phyloP scores from a whole-genome alignment of 805 yeast species.

The Myxozyma melibiosi region DNA sequence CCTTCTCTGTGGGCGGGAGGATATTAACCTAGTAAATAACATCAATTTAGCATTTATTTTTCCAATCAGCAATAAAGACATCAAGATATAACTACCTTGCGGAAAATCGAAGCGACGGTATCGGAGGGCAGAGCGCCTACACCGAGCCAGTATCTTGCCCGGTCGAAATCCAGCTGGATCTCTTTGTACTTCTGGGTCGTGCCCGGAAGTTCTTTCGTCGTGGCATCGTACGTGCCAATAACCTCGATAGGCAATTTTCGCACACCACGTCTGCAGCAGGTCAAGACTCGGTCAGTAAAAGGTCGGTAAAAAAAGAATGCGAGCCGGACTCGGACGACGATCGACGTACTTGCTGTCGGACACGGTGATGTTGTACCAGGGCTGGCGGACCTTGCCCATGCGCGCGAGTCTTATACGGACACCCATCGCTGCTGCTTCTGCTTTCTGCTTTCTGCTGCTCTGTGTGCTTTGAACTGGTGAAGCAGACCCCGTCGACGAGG shows the following conservation, averaged over 20 bases:
- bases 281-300: background rate
- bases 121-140: slow-evolving; percentile 96
- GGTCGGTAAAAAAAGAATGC: background rate
- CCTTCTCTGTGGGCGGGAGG: no score
- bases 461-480: background rate
- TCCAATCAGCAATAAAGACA: no score
- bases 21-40: no score
- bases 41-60: no score
- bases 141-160: slow-evolving; percentile 95
- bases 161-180: slow-evolving; percentile 77
- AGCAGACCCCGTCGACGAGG: background rate
- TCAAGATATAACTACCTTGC: slow-evolving; percentile 49
- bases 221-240: slow-evolving; percentile 88
- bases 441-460: no score
- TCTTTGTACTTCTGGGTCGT: slow-evolving; percentile 65
- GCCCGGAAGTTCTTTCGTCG: slow-evolving; percentile 67
- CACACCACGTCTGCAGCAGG: slow-evolving; percentile 20
- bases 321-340: no score
- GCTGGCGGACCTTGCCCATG: slow-evolving; percentile 86
- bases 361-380: slow-evolving; percentile 90
- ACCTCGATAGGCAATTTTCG: slow-evolving; percentile 76
- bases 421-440: slow-evolving; percentile 23
- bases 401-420: slow-evolving; percentile 89
- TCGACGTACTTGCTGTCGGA: slow-evolving; percentile 58
- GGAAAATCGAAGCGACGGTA: slow-evolving; percentile 72